Base-by-base conservation (phyloP, 2,329 filamentous ascomycete genomes). In the Paramyrothecium roridum region DNA sequence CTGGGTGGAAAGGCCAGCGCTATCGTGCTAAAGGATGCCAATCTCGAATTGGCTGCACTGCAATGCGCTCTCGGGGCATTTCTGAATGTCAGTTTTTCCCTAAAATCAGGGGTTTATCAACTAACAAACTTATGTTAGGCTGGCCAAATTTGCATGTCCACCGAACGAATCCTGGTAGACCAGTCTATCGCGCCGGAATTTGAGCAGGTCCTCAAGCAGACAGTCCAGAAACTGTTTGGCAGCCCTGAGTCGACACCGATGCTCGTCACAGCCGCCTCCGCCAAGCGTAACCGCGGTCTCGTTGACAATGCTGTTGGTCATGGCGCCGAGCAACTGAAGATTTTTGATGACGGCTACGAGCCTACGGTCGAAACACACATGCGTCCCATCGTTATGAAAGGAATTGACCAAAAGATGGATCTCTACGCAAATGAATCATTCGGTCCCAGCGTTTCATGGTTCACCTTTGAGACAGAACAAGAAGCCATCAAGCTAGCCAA, bases 401-500 rank as follows among this genome's bases (percentile, higher is more conserved):
- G 50, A 2, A 49, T 59, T 3, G 43, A 53, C 19, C 34, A 34
- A 19, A 26, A 45, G 2, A 57, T 57, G 55, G 48, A 49, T 3
- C 33, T 59, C 10, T 59, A 57, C 26, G 19, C 8, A 3, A 43
- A n/a, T 2, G 57, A 59, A 10, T 59, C 57, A 3, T 59, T 59
- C 23, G 57, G 57, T 1, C 57, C 57, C 3, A 57, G 53, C n/a
- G 57, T 57, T 4, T 55, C 55, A 20, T 34, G 57, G 7, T 55
- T 55, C 22, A 50, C 51, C 4, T 52, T 59, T 16, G 40, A 50
- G 21, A 50, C 45, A 0, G 40, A 53, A n/a, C 51, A 43, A 11
- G 86, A 91, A 57, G 89, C 88, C 0, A 68, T 93, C n/a, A 71
- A 76, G n/a, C 72, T 92, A 20, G 88, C 89, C 8, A 93, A 93